phyloP scores from a whole-genome alignment of 352 stramenopile genomes.

The Phytophthora idaei region DNA sequence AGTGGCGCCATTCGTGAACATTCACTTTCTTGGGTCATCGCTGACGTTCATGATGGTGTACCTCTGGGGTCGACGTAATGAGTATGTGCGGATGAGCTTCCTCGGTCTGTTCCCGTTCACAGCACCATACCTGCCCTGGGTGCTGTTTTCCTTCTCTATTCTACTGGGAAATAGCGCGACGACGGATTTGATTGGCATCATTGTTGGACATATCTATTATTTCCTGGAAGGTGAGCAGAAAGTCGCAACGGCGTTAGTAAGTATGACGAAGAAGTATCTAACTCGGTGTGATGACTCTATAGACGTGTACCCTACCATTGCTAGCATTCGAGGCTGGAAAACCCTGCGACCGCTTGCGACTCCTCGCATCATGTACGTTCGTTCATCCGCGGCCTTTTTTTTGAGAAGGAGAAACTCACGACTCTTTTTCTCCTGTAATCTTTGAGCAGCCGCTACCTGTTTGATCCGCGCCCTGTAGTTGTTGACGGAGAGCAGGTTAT shows the following conservation, averaged over 20 bases:
- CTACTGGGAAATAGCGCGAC: slow-evolving; percentile 94
- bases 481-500: slow-evolving; percentile 62
- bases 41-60: slow-evolving; percentile 99
- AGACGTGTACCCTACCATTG: slow-evolving; percentile 98
- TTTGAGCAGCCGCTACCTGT: slow-evolving; percentile 58
- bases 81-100: slow-evolving; percentile 98
- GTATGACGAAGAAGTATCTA: slow-evolving; percentile 5
- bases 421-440: slow-evolving; percentile 1
- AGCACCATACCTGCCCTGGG: slow-evolving; percentile 98
- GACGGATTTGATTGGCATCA: slow-evolving; percentile 99
- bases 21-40: slow-evolving; percentile 98
- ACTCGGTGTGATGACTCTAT: slow-evolving; percentile 16
- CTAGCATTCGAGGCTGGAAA: slow-evolving; percentile 95
- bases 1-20: slow-evolving; percentile 96
- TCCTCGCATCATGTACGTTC: slow-evolving; percentile 88
- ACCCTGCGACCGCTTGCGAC: slow-evolving; percentile 91
- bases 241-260: neutral
- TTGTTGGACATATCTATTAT: slow-evolving; percentile 99
- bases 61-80: slow-evolving; percentile 96
- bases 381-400: neutral
- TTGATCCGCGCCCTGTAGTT: slow-evolving; percentile 54
- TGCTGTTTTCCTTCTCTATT: slow-evolving; percentile 97
- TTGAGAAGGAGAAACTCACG: slow-evolving; percentile 4
- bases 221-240: slow-evolving; percentile 93
- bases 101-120: slow-evolving; percentile 98